Conservation (phyloP, 768 basidiomycete genomes). For the Thelephora ganbajun region DNA sequence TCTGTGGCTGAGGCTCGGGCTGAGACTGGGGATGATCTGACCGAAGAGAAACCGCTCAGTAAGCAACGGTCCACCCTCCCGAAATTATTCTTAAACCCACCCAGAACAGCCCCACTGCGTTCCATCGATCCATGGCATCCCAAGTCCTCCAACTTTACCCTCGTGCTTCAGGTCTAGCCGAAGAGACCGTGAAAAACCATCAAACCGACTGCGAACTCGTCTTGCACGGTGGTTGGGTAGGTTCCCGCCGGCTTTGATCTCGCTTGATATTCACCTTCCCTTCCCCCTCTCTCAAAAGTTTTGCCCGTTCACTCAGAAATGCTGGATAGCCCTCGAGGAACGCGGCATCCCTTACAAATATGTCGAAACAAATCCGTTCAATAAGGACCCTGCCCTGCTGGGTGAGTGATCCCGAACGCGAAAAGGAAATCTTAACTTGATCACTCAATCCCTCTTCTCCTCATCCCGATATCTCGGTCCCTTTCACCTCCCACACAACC, state of each 20-base stretch:
- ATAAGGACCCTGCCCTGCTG: conserved; percentile 45
- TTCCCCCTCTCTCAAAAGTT: conserved; percentile 25
- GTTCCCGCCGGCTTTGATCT: conserved; percentile 7
- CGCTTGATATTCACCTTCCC: not conserved
- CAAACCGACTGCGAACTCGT: conserved; percentile 37
- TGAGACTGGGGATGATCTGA: no score
- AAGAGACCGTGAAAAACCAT: conserved; percentile 36
- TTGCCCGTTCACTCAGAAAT: conserved; percentile 45
- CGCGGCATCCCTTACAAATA: conserved; percentile 54
- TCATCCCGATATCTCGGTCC: not conserved
- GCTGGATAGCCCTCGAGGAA: conserved; percentile 58
- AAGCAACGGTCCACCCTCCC: no score
- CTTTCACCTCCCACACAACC: conserved; percentile 3
- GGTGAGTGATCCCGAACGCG: conserved; percentile 17
- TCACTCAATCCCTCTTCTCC: not conserved
- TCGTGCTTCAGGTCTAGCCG: conserved; percentile 42
- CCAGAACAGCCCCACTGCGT: no score
- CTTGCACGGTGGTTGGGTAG: conserved; percentile 48
- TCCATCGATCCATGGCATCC: no score
- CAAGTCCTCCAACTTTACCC: conserved; percentile 23
- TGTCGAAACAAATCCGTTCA: conserved; percentile 56
- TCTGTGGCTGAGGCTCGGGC: no score
- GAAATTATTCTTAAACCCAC: no score
- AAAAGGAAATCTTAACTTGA: not conserved
- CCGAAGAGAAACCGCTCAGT: no score